phyloP scores from a whole-genome alignment of 2,329 filamentous ascomycete species.

The Calonectria fujianensis region DNA sequence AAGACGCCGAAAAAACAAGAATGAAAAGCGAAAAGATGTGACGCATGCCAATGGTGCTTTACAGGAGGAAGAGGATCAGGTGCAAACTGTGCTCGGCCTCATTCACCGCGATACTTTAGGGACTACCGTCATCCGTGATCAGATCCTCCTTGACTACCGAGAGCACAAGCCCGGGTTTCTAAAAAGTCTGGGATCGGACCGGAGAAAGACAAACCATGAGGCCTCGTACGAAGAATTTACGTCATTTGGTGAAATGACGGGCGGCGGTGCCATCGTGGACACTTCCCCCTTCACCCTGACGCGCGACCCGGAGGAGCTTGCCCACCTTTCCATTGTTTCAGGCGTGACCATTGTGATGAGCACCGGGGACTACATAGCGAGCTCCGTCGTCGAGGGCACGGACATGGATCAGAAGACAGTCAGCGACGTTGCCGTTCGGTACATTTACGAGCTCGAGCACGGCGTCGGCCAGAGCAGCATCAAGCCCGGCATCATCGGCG shows the following conservation, averaged over 20 bases:
- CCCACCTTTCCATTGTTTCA: slow-evolving; percentile 17
- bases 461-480: slow-evolving; percentile 3
- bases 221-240: slow-evolving; percentile 8
- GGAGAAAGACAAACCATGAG: slow-evolving; percentile 6
- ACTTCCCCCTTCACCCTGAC: slow-evolving; percentile 11
- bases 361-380: slow-evolving; percentile 15
- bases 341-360: slow-evolving; percentile 16
- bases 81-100: slow-evolving; percentile 9
- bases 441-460: slow-evolving; percentile 19
- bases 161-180: slow-evolving; percentile 12
- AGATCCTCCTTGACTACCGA: slow-evolving; percentile 4
- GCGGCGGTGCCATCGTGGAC: slow-evolving; percentile 12
- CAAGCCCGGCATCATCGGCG: slow-evolving; percentile 14
- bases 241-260: slow-evolving; percentile 8
- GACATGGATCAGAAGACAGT: slow-evolving; percentile 1
- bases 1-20: neutral
- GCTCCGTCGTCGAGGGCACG: neutral
- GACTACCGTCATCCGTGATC: neutral
- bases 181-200: neutral
- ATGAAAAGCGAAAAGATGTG: neutral
- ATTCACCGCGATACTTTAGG: neutral
- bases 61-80: neutral
- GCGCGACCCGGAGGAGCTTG: neutral
- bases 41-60: neutral
- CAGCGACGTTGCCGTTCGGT: slow-evolving; percentile 9